Evolutionary conservation across 78 protist genomes (phyloP).

Genomic region (Fonticula alba): DNA sequence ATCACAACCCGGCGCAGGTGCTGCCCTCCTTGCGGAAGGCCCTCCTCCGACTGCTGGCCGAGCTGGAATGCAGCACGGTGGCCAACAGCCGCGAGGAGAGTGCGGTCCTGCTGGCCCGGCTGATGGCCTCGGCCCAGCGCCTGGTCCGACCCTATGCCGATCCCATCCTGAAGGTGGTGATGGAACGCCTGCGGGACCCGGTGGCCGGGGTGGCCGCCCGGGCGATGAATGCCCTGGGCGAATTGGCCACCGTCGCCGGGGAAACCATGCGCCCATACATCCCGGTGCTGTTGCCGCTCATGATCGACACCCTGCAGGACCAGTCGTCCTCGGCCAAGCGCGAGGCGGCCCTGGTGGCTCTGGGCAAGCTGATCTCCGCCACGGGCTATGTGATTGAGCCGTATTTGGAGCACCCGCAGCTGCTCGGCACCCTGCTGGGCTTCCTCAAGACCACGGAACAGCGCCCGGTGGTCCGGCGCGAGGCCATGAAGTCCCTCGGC

Average conservation of each 20-base stretch:
- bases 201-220: slow-evolving; percentile 30
- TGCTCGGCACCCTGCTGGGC: slow-evolving; percentile 38
- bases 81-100: slow-evolving; percentile 34
- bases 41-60: slow-evolving; percentile 70
- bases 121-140: slow-evolving; percentile 35
- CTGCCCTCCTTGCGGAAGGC: slow-evolving; percentile 78
- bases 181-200: slow-evolving; percentile 8
- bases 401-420: slow-evolving; percentile 45
- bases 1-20: slow-evolving; percentile 79
- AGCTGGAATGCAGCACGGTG: slow-evolving; percentile 31
- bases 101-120: slow-evolving; percentile 44
- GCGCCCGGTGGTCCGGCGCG: slow-evolving; percentile 19
- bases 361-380: slow-evolving; percentile 52
- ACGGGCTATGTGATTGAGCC: slow-evolving; percentile 77
- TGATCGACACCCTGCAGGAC: slow-evolving; percentile 66
- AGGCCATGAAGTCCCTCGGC: slow-evolving; percentile 69
- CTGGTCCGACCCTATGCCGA: slow-evolving; percentile 69
- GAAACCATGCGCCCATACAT: slow-evolving; percentile 35
- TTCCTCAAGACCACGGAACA: slow-evolving; percentile 20
- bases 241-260: slow-evolving; percentile 60
- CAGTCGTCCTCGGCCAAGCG: slow-evolving; percentile 29
- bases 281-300: slow-evolving; percentile 47
- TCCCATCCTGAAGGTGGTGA: slow-evolving; percentile 24
- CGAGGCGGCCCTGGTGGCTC: slow-evolving; percentile 53
- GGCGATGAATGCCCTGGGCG: slow-evolving; percentile 58